A percentile compares a stretch with the other conserved stretches of the same genome.
These are phyloP conservation scores for Penicillium occitanis DNA, from an alignment of 2,329 filamentous ascomycete genomes.

Conservation along the genomic window DNA sequence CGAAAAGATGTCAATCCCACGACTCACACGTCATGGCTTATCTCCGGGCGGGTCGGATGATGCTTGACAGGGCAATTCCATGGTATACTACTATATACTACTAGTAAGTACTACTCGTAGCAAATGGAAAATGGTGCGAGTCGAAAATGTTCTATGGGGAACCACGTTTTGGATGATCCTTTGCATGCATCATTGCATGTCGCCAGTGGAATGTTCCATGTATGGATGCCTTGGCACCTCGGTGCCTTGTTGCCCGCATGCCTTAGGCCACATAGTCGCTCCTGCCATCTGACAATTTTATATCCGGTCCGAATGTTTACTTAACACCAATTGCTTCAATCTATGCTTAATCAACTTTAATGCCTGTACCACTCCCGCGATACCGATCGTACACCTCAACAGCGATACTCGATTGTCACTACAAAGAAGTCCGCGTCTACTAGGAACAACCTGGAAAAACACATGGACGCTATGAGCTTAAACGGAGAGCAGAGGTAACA, in stretches of 20 bases:
- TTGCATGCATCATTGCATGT: background rate
- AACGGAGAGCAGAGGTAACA: background rate
- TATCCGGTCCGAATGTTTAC: too few relatives aligned
- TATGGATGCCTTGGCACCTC: background rate
- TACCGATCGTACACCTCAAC: background rate
- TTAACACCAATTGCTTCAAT: too few relatives aligned
- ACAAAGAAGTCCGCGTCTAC: background rate
- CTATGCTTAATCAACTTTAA: too few relatives aligned
- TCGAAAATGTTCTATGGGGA: background rate
- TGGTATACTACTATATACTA: background rate
- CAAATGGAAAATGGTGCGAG: too few relatives aligned
- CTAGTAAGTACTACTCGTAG: too few relatives aligned
- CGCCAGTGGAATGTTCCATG: background rate
- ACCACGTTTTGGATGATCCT: background rate
- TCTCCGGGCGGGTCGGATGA: background rate
- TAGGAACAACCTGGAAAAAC: conserved; percentile 1
- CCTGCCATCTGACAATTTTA: background rate
- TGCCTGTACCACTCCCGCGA: background rate
- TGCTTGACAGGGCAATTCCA: background rate
- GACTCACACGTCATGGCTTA: background rate
- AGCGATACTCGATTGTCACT: background rate
- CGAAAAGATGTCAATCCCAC: background rate
- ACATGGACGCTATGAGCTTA: background rate
- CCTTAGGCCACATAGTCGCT: background rate
- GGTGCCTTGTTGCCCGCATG: too few relatives aligned